phyloP scores from a whole-genome alignment of 2,329 filamentous ascomycete genomes.

The Cladosporium sp. region DNA sequence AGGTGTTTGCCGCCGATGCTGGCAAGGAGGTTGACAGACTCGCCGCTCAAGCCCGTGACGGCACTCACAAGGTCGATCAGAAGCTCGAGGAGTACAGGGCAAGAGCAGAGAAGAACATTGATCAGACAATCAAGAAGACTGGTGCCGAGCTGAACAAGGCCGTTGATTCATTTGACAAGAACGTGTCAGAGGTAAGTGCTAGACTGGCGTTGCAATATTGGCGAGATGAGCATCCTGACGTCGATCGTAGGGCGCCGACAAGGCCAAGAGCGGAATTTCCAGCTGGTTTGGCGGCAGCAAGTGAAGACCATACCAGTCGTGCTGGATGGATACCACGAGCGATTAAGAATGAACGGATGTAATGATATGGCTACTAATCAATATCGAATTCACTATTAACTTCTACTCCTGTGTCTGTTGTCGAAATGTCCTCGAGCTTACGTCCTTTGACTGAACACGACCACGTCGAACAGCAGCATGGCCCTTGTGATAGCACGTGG shows the following conservation, averaged over 20 bases:
- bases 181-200: conserved; percentile 50
- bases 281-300: conserved; percentile 68
- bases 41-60: conserved; percentile 24
- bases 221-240: conserved; percentile 10
- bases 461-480: too few species aligned
- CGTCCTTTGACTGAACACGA: too few species aligned
- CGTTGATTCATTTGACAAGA: conserved; percentile 76
- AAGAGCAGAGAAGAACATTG: conserved; percentile 57
- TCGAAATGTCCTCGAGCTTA: neutral
- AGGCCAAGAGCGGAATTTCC: conserved; percentile 79
- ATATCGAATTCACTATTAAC: neutral
- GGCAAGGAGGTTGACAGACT: conserved; percentile 50
- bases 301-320: neutral
- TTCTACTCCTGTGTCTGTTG: neutral
- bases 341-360: conserved; percentile 5
- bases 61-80: conserved; percentile 20
- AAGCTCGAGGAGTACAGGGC: conserved; percentile 20
- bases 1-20: conserved; percentile 43
- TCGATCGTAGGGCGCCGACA: conserved; percentile 61
- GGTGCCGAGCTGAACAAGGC: conserved; percentile 47
- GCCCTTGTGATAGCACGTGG: neutral
- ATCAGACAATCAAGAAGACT: conserved; percentile 63
- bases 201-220: conserved; percentile 8
- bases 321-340: neutral
- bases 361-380: conserved; percentile 10